phyloP scores from a whole-genome alignment of 495 filamentous ascomycete genomes.

The Tuber brumale region DNA sequence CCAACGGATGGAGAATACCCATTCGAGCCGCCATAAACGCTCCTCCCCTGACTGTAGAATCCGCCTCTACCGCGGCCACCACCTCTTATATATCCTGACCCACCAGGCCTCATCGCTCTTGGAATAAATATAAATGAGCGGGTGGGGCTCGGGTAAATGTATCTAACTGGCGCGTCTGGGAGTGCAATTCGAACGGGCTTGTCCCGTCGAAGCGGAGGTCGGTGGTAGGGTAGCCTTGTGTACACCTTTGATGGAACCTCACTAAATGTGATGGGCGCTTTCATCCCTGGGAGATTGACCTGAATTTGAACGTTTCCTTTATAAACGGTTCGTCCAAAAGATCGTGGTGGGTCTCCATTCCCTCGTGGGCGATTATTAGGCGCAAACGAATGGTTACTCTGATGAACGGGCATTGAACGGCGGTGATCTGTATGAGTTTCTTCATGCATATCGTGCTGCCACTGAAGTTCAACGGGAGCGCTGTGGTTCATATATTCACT shows the following conservation, averaged over 20 bases:
- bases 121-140: conserved; percentile 98
- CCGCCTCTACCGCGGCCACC: conserved; percentile 63
- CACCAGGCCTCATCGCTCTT: conserved; percentile 74
- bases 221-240: conserved; percentile 87
- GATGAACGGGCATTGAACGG: conserved; percentile 44
- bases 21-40: conserved; percentile 67
- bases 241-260: conserved; percentile 74
- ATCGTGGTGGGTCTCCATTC: conserved; percentile 45
- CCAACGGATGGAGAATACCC: conserved; percentile 82
- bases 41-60: conserved; percentile 62
- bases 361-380: conserved; percentile 47
- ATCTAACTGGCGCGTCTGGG: conserved; percentile 66
- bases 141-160: conserved; percentile 82
- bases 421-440: conserved; percentile 52
- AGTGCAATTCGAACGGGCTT: conserved; percentile 94
- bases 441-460: conserved; percentile 95
- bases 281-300: conserved; percentile 69
- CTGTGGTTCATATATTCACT: conserved; percentile 50
- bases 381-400: conserved; percentile 45
- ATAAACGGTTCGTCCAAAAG: conserved; percentile 58
- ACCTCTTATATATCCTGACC: conserved; percentile 48
- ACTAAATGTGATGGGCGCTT: conserved; percentile 60
- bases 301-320: conserved; percentile 78
- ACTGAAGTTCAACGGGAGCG: conserved; percentile 61
- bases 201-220: conserved; percentile 87